These are phyloP conservation scores for Corynascus novoguineensis DNA, from an alignment of 495 filamentous ascomycete genomes.

Conservation along the genomic window DNA sequence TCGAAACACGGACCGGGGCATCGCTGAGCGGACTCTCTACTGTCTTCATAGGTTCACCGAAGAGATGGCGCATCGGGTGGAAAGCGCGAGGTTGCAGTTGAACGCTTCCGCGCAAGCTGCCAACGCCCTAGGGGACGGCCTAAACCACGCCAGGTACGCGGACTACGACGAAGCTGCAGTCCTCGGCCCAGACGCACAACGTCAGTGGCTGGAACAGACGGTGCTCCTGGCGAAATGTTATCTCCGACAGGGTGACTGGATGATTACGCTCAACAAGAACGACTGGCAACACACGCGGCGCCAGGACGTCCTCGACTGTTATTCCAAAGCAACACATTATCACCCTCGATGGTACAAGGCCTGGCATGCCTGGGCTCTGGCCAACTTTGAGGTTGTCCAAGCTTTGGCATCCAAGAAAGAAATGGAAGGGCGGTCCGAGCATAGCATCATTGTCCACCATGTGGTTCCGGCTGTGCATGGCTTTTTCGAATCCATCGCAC, in stretches of 20 bases:
- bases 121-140: constrained; percentile 45
- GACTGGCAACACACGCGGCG: constrained; percentile 78
- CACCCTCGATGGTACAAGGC: constrained; percentile 95
- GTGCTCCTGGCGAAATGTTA: constrained; percentile 90
- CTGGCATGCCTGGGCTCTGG: constrained; percentile 98
- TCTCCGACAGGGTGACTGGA: constrained; percentile 93
- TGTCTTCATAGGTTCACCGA: constrained; percentile 77
- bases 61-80: constrained; percentile 68
- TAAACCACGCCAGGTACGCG: constrained; percentile 52
- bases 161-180: constrained; percentile 48
- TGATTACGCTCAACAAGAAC: constrained; percentile 71
- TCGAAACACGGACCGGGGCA: constrained; percentile 33
- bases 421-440: constrained; percentile 49
- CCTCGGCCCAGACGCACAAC: constrained; percentile 38
- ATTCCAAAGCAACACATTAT: constrained; percentile 83
- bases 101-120: constrained; percentile 50
- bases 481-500: constrained; percentile 90
- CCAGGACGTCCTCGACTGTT: constrained; percentile 74
- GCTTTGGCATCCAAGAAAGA: constrained; percentile 61
- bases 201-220: constrained; percentile 53
- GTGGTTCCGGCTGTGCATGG: constrained; percentile 91
- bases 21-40: constrained; percentile 60
- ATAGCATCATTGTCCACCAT: constrained; percentile 62
- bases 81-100: constrained; percentile 47
- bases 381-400: constrained; percentile 97